Evolutionary conservation across 805 yeast genomes (phyloP).

Genomic region (Naumovozyma baii): DNA sequence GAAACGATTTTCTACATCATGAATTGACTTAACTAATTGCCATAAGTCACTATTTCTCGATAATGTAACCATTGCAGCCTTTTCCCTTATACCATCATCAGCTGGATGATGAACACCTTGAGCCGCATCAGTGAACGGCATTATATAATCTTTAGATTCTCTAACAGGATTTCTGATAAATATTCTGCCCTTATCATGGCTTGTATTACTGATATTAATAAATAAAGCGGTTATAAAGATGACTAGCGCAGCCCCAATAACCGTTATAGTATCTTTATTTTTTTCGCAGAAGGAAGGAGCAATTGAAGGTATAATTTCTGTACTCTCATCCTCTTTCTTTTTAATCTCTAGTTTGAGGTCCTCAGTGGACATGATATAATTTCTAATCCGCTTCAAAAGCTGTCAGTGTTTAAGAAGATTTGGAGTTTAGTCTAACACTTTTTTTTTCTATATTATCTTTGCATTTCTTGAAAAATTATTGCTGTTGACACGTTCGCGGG

Average conservation of each 20-base stretch:
- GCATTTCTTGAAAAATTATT: too few species aligned
- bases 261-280: background rate
- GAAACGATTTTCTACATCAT: conserved; percentile 57
- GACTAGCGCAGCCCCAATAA: background rate
- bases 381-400: too few species aligned
- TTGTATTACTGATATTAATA: background rate
- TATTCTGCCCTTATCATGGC: background rate
- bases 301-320: background rate
- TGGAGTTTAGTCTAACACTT: too few species aligned
- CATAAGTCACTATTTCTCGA: conserved; percentile 61
- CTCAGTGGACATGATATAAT: background rate
- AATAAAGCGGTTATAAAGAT: background rate
- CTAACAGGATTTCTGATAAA: conserved; percentile 2
- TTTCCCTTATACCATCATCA: conserved; percentile 34
- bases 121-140: conserved; percentile 25
- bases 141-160: conserved; percentile 9
- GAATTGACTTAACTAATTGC: conserved; percentile 47
- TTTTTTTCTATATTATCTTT: too few species aligned
- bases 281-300: background rate
- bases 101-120: conserved; percentile 25
- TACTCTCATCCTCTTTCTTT: background rate
- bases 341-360: background rate
- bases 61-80: conserved; percentile 60
- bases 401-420: background rate
- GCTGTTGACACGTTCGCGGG: too few species aligned